These are phyloP conservation scores for Talaromyces sp. DNA, from an alignment of 2,329 filamentous ascomycete genomes.

Conservation along the genomic window DNA sequence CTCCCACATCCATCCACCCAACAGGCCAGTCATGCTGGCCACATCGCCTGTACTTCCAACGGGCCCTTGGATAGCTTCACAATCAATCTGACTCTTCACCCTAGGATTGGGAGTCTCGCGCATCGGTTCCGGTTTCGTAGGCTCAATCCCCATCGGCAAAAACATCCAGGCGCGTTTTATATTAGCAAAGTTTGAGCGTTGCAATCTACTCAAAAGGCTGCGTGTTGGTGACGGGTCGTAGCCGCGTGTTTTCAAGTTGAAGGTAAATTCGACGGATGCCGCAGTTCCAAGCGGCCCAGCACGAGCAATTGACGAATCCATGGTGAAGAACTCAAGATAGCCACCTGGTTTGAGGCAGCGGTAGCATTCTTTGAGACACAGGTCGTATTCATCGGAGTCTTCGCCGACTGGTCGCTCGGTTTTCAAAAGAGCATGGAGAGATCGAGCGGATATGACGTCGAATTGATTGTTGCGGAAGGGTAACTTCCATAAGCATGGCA, in stretches of 20 bases:
- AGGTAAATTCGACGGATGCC: slow-evolving; percentile 86
- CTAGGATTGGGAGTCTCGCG: slow-evolving; percentile 39
- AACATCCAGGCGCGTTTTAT: slow-evolving; percentile 85
- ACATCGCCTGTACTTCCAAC: slow-evolving; percentile 68
- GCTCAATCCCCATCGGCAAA: slow-evolving; percentile 69
- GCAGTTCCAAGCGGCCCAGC: slow-evolving; percentile 75
- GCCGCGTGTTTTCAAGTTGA: slow-evolving; percentile 80
- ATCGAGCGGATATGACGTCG: slow-evolving; percentile 84
- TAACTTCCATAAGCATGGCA: slow-evolving; percentile 72
- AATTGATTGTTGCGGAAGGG: slow-evolving; percentile 86
- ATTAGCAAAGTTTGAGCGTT: slow-evolving; percentile 71
- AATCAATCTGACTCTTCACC: slow-evolving; percentile 42
- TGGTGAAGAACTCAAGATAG: slow-evolving; percentile 82
- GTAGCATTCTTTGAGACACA: slow-evolving; percentile 79
- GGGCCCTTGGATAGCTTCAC: slow-evolving; percentile 57
- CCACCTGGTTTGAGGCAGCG: slow-evolving; percentile 91
- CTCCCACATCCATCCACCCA: slow-evolving; percentile 91
- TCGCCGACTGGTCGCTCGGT: slow-evolving; percentile 60
- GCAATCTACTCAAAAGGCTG: slow-evolving; percentile 71
- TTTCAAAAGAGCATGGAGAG: slow-evolving; percentile 80
- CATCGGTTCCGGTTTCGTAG: slow-evolving; percentile 45
- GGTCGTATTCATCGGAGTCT: slow-evolving; percentile 79
- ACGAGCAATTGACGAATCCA: slow-evolving; percentile 87
- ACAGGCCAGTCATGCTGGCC: slow-evolving; percentile 73
- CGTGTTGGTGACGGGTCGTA: slow-evolving; percentile 86